Percentiles rank a stretch among this genome's conserved stretches.
Evolutionary conservation across 164 flowering plant species (phyloP).

Genomic region (Vitis rupestris): DNA sequence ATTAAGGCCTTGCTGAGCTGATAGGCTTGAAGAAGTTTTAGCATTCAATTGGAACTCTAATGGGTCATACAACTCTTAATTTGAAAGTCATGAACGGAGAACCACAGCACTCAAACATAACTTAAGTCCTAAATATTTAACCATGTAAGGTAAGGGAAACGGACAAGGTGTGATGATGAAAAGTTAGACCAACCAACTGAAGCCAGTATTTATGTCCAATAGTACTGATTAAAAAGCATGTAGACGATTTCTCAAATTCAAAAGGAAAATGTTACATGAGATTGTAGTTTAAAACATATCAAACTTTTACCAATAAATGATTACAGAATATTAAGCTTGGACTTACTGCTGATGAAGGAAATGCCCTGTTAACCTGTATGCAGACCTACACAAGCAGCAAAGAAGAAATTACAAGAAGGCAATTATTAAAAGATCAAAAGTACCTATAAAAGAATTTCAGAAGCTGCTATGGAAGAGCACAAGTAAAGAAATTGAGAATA

Average conservation of each 20-base stretch:
- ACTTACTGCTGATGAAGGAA: conserved; percentile 19
- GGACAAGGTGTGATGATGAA: neutral
- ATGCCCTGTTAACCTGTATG: neutral
- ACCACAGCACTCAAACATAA: too few relatives aligned
- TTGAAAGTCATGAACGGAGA: neutral
- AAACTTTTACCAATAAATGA: neutral
- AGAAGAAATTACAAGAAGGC: neutral
- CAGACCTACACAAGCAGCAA: conserved; percentile 6
- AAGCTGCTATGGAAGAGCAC: neutral
- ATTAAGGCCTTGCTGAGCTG: neutral
- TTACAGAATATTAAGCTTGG: neutral
- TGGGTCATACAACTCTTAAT: neutral
- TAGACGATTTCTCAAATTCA: neutral
- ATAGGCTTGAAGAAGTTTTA: neutral
- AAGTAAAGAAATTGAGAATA: too few relatives aligned
- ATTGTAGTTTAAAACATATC: neutral
- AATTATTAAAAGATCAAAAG: too few relatives aligned
- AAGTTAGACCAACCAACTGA: neutral
- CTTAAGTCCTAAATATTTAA: too few relatives aligned
- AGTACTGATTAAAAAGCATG: neutral
- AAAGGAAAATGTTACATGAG: neutral
- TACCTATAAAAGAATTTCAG: neutral
- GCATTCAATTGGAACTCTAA: neutral
- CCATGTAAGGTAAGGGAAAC: neutral
- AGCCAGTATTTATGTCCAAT: neutral